Percentiles rank a stretch among this genome's conserved stretches.
Conservation (phyloP, 179 eudicot species). For the Sideroxylon spinosum region DNA sequence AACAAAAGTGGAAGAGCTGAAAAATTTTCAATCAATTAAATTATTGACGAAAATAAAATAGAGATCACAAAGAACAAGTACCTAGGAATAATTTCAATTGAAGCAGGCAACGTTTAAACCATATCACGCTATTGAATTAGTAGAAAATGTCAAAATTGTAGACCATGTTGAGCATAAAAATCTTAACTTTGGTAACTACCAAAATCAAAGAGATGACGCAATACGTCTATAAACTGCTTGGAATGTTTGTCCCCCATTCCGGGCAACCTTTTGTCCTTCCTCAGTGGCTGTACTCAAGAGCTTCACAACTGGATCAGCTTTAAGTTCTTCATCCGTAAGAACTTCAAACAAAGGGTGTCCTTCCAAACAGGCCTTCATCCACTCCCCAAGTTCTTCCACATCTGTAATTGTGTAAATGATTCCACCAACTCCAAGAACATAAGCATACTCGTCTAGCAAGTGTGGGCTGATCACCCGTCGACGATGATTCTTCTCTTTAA, state of each 20-base stretch:
- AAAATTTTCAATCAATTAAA: too few relatives aligned
- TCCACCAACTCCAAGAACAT: conserved; percentile 68
- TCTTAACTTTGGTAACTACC: too few relatives aligned
- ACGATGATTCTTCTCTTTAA: conserved; percentile 90
- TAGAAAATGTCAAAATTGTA: too few relatives aligned
- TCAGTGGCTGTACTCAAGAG: conserved; percentile 74
- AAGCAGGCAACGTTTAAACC: too few relatives aligned
- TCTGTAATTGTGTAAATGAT: conserved; percentile 82
- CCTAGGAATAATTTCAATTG: too few relatives aligned
- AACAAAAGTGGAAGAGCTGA: too few relatives aligned
- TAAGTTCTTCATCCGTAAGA: conserved; percentile 49
- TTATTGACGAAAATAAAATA: too few relatives aligned
- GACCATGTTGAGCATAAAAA: too few relatives aligned
- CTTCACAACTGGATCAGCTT: conserved; percentile 74
- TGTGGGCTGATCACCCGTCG: conserved; percentile 79
- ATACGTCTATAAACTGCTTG: conserved; percentile 72
- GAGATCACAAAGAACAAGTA: too few relatives aligned
- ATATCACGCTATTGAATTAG: too few relatives aligned
- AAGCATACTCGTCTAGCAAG: conserved; percentile 86
- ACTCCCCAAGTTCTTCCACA: conserved; percentile 87
- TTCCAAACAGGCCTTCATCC: conserved; percentile 82
- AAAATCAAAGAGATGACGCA: conserved; percentile 12
- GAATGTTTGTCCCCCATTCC: conserved; percentile 84
- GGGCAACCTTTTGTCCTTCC: conserved; percentile 91
- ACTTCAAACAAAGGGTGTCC: conserved; percentile 75